Base-by-base conservation (phyloP, 495 filamentous ascomycete species). In the Aspergillus nidulans region DNA sequence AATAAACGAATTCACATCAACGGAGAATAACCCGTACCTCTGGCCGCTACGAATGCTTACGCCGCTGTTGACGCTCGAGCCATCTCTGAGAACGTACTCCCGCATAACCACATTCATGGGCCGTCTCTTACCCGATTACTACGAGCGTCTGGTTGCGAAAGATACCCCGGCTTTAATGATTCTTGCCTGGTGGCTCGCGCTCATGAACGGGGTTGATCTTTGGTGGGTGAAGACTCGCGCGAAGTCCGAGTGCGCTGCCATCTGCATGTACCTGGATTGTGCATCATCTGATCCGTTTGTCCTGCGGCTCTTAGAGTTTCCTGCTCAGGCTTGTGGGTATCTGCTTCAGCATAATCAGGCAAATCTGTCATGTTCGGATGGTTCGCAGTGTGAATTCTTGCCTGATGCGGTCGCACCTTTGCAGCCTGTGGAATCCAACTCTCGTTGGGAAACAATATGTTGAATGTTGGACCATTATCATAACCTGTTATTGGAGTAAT, bases 151-250 rank as follows among this genome's bases (percentile, higher is more conserved):
- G 30, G 39, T 56, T 25, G 26, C 34, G 16, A 79, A 74, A 53
- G 74, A 80, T 16, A 64, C 70, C 3, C 59, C 69, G 8, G 75
- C 75, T 19, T 42, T 80, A 30, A 59, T 81, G 36, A 56, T 80
- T 32, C 60, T 81, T 20, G 68, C 66, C 23, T 69, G 69, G 58
- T 81, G 78, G 78, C 64, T 75, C 57, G 63, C 63, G 5, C 68
- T 77, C 32, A 63, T 72, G 61, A 53, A 63, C 43, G 57, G 45
- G 39, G 49, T 53, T 40, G 54, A 66, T 36, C 52, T 66, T 34
- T 79, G 75, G 74, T 80, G 72, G 70, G 60, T 77, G 47, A 56
- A 67, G 24, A 58, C 52, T 20, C 55, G 77, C 21, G 69, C 71
- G 12, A 57, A 64, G 8, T 68, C 75, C 6, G 77, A 79, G 58